phyloP scores from a whole-genome alignment of 1,284 basidiomycete species.

The Chondrostereum purpureum region DNA sequence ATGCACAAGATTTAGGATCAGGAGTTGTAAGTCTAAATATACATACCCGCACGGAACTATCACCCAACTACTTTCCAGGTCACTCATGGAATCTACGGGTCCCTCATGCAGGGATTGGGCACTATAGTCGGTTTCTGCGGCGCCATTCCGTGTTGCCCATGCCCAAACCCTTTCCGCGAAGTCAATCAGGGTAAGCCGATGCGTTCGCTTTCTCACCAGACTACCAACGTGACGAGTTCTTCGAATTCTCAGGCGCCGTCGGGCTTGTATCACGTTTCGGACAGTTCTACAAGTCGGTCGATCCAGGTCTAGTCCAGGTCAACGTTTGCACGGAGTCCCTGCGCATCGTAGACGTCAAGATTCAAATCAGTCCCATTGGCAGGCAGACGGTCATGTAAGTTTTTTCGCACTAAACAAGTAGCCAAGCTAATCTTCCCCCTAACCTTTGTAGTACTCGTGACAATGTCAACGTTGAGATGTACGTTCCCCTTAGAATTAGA shows the following conservation, averaged over 20 bases:
- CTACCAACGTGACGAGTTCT: conserved; percentile 6
- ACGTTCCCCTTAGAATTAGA: conserved; percentile 19
- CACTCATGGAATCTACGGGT: conserved; percentile 84
- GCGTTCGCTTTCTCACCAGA: conserved; percentile 5
- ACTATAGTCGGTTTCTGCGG: conserved; percentile 57
- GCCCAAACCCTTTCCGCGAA: conserved; percentile 72
- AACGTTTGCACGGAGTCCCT: conserved; percentile 90
- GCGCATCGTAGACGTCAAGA: conserved; percentile 87
- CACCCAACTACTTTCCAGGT: conserved; percentile 31
- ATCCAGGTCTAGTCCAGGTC: conserved; percentile 87
- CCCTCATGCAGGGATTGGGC: conserved; percentile 67
- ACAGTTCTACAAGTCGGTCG: conserved; percentile 91
- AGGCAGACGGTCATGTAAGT: conserved; percentile 73
- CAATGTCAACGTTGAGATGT: conserved; percentile 86
- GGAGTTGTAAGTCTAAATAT: conserved; percentile 36
- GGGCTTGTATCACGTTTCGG: conserved; percentile 90
- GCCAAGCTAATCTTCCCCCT: too few species aligned
- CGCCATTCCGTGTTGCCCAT: conserved; percentile 83
- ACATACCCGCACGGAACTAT: neutral
- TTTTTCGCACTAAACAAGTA: neutral
- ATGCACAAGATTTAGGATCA: conserved; percentile 82
- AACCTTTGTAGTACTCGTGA: conserved; percentile 57
- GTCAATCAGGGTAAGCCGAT: conserved; percentile 62
- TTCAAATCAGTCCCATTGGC: conserved; percentile 85
- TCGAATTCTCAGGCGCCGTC: conserved; percentile 57